phyloP scores from a whole-genome alignment of 116 monocot genomes.

The Dioscorea cayenensis region DNA sequence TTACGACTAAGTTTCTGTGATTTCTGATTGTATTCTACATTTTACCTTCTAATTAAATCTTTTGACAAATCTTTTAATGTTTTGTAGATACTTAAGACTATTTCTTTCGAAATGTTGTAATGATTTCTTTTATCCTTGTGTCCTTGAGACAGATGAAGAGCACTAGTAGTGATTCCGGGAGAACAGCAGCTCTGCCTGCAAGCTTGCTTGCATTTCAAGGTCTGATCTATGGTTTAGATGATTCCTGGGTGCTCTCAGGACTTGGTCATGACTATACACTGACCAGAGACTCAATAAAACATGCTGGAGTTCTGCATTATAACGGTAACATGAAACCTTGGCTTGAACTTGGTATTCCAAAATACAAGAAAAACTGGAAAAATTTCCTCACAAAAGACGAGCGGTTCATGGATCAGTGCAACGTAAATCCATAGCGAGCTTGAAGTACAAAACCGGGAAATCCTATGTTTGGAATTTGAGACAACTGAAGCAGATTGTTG shows the following conservation, averaged over 20 bases:
- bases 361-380: slow-evolving; percentile 82
- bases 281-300: slow-evolving; percentile 23
- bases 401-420: slow-evolving; percentile 89
- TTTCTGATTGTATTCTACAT: not conserved
- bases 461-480: not conserved
- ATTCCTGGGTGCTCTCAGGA: slow-evolving; percentile 58
- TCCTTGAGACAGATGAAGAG: slow-evolving; percentile 29
- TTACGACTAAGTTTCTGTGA: not conserved
- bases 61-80: too few relatives aligned
- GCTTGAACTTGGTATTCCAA: slow-evolving; percentile 92
- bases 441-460: not conserved
- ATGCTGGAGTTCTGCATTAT: slow-evolving; percentile 67
- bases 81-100: too few relatives aligned
- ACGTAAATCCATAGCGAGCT: slow-evolving; percentile 51
- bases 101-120: not conserved
- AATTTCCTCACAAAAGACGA: slow-evolving; percentile 58
- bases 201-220: slow-evolving; percentile 72
- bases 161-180: slow-evolving; percentile 43
- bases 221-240: slow-evolving; percentile 49
- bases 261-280: slow-evolving; percentile 71
- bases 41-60: too few relatives aligned
- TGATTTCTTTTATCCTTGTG: slow-evolving; percentile 1
- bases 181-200: slow-evolving; percentile 52
- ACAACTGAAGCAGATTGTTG: not conserved
- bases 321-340: slow-evolving; percentile 99